Evolutionary conservation across 2,329 filamentous ascomycete species (phyloP).

Genomic region (Fusarium mexicanum): DNA sequence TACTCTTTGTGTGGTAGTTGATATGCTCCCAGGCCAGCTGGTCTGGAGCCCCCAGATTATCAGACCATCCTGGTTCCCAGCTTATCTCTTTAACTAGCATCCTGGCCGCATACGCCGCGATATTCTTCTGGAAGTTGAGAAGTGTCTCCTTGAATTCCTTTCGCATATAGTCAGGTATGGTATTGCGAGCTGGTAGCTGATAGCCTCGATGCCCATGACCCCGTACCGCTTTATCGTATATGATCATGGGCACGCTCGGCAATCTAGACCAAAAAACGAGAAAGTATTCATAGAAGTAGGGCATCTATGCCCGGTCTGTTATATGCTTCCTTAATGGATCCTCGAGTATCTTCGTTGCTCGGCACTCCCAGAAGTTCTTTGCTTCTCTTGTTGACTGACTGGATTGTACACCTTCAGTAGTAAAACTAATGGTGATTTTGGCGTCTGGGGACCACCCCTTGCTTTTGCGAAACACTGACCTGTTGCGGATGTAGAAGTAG

Average conservation of each 20-base stretch:
- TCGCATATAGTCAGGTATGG: neutral
- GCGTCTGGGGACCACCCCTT: neutral
- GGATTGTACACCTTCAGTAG: neutral
- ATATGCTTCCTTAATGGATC: neutral
- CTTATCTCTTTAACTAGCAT: neutral
- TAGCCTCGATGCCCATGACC: neutral
- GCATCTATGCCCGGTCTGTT: neutral
- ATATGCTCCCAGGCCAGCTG: neutral
- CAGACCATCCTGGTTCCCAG: neutral
- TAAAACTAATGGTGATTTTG: slow-evolving; percentile 3
- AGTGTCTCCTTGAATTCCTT: neutral
- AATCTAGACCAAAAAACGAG: neutral
- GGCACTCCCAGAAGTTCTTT: slow-evolving; percentile 31
- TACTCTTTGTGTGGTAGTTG: neutral
- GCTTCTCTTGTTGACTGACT: slow-evolving; percentile 7
- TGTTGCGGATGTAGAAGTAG: neutral
- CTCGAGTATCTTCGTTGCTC: neutral
- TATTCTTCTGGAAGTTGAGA: neutral
- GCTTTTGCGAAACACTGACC: neutral
- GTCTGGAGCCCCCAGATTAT: neutral
- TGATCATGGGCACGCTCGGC: neutral
- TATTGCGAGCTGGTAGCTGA: neutral
- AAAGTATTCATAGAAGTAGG: slow-evolving; percentile 29
- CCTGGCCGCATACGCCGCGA: neutral
- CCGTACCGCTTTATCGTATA: neutral